A percentile compares a stretch with the other conserved stretches of the same genome.
Evolutionary conservation across 2,329 filamentous ascomycete species (phyloP).

Genomic region (Alternaria angustiovoidea): DNA sequence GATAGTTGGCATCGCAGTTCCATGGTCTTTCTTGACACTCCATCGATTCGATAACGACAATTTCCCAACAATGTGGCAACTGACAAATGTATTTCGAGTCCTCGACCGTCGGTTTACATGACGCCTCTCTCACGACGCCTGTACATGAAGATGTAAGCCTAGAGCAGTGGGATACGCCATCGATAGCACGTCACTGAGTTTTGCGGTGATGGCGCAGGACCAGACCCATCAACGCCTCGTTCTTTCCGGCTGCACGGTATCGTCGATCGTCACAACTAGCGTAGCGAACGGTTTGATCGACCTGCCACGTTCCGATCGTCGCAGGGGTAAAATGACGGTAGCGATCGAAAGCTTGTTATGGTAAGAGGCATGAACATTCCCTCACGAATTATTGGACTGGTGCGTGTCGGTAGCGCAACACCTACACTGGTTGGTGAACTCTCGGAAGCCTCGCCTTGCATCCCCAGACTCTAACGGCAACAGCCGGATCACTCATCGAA

Average conservation of each 20-base stretch:
- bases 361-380: not conserved
- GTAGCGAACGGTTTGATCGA: not conserved
- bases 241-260: not conserved
- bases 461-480: not conserved
- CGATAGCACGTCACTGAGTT: not conserved
- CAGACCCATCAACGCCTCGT: not conserved
- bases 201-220: not conserved
- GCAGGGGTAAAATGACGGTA: not conserved
- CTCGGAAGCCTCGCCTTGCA: not conserved
- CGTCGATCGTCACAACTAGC: not conserved
- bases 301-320: not conserved
- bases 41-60: not conserved
- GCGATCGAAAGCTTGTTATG: not conserved
- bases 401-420: not conserved
- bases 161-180: not conserved
- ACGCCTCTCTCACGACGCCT: not conserved
- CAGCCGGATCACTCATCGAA: not conserved
- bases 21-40: not conserved
- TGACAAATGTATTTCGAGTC: not conserved
- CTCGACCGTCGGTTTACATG: not conserved
- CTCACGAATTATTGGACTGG: not conserved
- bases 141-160: accelerated
- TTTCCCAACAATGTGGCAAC: too few species aligned
- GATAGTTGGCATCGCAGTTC: accelerated
- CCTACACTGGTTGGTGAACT: not conserved